A percentile compares a stretch with the other conserved stretches of the same genome.
These are phyloP conservation scores for Cladosporium sp. DNA, from an alignment of 2,329 filamentous ascomycete species.

Conservation along the genomic window DNA sequence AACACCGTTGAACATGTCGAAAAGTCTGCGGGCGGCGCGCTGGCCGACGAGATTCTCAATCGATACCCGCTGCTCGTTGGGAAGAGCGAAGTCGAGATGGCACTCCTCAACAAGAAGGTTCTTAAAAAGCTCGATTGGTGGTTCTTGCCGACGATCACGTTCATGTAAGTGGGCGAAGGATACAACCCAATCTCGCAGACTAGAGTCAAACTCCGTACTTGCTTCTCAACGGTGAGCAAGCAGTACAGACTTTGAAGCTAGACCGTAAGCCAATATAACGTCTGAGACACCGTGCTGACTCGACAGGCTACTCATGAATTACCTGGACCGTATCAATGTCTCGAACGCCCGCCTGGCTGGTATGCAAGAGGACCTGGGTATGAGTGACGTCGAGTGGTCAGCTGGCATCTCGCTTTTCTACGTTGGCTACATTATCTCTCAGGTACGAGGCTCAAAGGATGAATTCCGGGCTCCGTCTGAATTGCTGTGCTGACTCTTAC, in stretches of 20 bases:
- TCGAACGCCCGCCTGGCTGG: conserved; percentile 46
- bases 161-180: not conserved
- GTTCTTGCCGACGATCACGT: conserved; percentile 11
- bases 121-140: conserved; percentile 23
- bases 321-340: conserved; percentile 41
- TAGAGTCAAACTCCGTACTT: too few relatives aligned
- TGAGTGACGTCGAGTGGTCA: conserved; percentile 48
- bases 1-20: conserved; percentile 21
- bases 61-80: conserved; percentile 21
- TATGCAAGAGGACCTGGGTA: conserved; percentile 49
- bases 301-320: not conserved
- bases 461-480: not conserved
- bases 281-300: conserved; percentile 10
- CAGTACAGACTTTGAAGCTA: too few relatives aligned
- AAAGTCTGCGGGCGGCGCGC: not conserved
- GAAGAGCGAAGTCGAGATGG: conserved; percentile 21
- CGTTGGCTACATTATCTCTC: conserved; percentile 35
- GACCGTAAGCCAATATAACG: not conserved
- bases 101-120: conserved; percentile 21
- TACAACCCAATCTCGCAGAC: too few relatives aligned
- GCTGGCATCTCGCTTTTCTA: conserved; percentile 49
- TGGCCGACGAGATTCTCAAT: conserved; percentile 15
- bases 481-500: not conserved
- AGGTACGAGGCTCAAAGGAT: conserved; percentile 33
- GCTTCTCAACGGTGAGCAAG: too few relatives aligned